Base-by-base conservation (phyloP, 208 protist species). In the Kentomonas sorsogonicus region DNA sequence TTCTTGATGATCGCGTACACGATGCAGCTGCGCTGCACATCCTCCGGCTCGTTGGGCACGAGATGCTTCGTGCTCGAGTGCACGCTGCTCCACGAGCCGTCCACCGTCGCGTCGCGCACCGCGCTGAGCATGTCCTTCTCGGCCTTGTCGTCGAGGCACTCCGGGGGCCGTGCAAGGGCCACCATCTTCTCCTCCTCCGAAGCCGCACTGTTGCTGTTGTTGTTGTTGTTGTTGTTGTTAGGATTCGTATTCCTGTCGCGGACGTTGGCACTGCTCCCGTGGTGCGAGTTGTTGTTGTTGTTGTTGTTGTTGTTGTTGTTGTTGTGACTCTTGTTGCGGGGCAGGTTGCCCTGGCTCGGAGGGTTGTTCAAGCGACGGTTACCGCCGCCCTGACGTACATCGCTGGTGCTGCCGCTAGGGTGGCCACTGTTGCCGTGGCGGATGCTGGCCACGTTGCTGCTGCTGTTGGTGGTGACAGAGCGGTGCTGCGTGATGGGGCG, bases 121-220 rank as follows among this genome's bases (percentile, higher is more conserved):
- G 50, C 50, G 10, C 29, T 54, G 50, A 26, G 11, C 9, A 39
- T 10, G 29, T 54, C 50, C 16, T 54, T 30, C 6, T 54, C 3
- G 4, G 36, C 61, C 6, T 78, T 63, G 6, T 73, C 63, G 46
- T 69, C 77, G 9, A 93, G 48, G 38, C 66, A 66, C 66, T 79
- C 66, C 1, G 89, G 85, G 27, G 89, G 89, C 40, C 61, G 63
- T 22, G 84, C 85, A n/a, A 86, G 60, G 31, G 55, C 60, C 40
- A 89, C 50, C 25, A 79, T 50, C 69, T 91, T 91, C 58, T 53
- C 67, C 53, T 91, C 80, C 43, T 92, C 85, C 48, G 31, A 74
- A 50, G n/a, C n/a, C n/a, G n/a, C 50, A n/a, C 68, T 70, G 41
- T 60, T 66, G 31, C 56, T 47, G 48, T 40, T 62, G 50, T 60